Base-by-base conservation (phyloP, 805 yeast species). In the Kazachstania kunashirensis region DNA sequence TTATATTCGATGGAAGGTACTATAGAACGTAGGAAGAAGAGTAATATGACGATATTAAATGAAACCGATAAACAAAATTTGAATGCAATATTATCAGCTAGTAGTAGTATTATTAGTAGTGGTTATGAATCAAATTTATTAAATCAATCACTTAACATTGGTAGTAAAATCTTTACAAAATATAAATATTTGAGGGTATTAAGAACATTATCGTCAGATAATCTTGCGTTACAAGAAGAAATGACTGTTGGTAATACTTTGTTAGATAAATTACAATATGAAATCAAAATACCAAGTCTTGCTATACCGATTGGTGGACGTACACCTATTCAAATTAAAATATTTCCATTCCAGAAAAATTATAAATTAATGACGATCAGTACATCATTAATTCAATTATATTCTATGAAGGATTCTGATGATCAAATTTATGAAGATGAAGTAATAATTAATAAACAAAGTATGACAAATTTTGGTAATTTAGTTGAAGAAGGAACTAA, bases 181-280 rank as follows among this genome's bases (percentile, higher is more conserved):
- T 38, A 76, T 68, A 54, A 77, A 55, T 84, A 80, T 48, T 54
- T 89, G 11, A 72, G 95, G 29, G 79, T 88, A 3, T 70, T 89
- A 19, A 68, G 96, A 47, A 88, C 96, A 0, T 63, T 88, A 39
- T 75, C 94, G 4, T 68, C 84, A 2, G 95, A 88, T 57, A 72
- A 86, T 13, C 68, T 84, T 23, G 50, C 64, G 5, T 41, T 56
- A 29, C 58, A 55, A 17, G 96, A 88, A 55, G 84, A 95, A 1
- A 79, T 86, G 44, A 83, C 89, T 0, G 88, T 88, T 25, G 95
- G 85, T 39, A 86, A 85, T 53, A 81, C 86, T 4, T 84, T 95
- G 94, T 89, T 94, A 2, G 67, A 74, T 35, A 85, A 84, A 54
- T 77, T 89, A 29, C 96, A 88, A 56, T 88, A 89, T 57, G 77